Conservation (phyloP, 2,329 filamentous ascomycete species). For the Fusarium pseudonygamai region DNA sequence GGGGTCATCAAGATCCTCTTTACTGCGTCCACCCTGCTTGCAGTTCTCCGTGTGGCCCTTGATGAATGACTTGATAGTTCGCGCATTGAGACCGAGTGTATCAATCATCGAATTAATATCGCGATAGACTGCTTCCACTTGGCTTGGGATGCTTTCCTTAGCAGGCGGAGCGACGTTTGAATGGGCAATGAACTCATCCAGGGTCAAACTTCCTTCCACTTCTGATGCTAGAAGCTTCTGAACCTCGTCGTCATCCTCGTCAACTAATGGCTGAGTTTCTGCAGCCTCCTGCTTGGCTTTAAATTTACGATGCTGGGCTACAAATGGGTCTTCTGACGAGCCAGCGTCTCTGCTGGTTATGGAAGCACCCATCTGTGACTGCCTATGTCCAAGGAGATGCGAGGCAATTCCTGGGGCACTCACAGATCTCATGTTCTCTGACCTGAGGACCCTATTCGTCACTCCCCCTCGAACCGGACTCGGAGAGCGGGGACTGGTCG, state of each 20-base stretch:
- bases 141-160: constrained; percentile 67
- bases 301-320: constrained; percentile 61
- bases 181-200: constrained; percentile 75
- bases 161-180: constrained; percentile 63
- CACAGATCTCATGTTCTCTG: constrained; percentile 65
- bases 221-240: constrained; percentile 70
- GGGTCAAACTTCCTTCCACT: constrained; percentile 66
- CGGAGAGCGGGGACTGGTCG: constrained; percentile 74
- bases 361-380: constrained; percentile 50
- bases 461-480: constrained; percentile 73
- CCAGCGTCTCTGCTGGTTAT: constrained; percentile 51
- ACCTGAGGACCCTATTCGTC: constrained; percentile 58
- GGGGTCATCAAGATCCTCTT: constrained; percentile 73
- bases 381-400: constrained; percentile 58
- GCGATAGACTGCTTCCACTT: constrained; percentile 75
- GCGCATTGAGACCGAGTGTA: constrained; percentile 83
- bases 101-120: constrained; percentile 96
- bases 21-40: constrained; percentile 64
- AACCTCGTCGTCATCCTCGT: constrained; percentile 76
- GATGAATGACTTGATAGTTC: constrained; percentile 72
- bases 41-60: constrained; percentile 70
- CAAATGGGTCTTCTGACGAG: constrained; percentile 57
- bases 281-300: constrained; percentile 66
- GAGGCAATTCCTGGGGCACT: constrained; percentile 69
- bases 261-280: constrained; percentile 65